A percentile compares a stretch with the other conserved stretches of the same genome.
Evolutionary conservation across 2,329 filamentous ascomycete species (phyloP).

Genomic region (Pseudocercospora pini-densiflorae): DNA sequence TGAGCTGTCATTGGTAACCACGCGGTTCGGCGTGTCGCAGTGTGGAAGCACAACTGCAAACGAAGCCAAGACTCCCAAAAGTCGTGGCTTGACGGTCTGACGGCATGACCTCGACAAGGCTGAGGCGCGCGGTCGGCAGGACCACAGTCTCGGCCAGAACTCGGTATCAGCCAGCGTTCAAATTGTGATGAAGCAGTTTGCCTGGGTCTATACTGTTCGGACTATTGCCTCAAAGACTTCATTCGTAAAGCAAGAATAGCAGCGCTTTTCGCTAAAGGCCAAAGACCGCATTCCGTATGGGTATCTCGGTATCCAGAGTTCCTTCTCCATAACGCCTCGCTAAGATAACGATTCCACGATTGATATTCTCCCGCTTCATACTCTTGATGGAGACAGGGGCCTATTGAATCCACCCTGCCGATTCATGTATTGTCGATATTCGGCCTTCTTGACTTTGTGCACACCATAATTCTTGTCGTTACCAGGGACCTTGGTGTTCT

Average conservation of each 20-base stretch:
- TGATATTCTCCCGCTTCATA: constrained; percentile 13
- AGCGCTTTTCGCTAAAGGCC: not conserved
- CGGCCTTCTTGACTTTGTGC: constrained; percentile 88
- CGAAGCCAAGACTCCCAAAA: not conserved
- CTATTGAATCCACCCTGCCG: constrained; percentile 80
- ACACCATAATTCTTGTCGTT: constrained; percentile 80
- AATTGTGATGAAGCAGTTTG: not conserved
- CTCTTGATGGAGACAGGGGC: constrained; percentile 47
- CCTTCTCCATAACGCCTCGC: constrained; percentile 23
- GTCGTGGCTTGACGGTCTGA: not conserved
- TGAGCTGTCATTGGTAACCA: not conserved
- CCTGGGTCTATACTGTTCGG: not conserved
- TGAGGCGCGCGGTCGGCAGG: not conserved
- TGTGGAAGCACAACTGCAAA: not conserved
- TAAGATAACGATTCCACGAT: not conserved
- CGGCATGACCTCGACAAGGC: not conserved
- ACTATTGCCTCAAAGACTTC: not conserved
- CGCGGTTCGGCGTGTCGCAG: not conserved
- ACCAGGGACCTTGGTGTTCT: constrained; percentile 84
- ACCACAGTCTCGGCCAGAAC: not conserved
- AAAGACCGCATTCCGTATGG: not conserved
- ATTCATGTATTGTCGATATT: constrained; percentile 98
- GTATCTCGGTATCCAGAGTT: constrained; percentile 11
- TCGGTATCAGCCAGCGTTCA: not conserved
- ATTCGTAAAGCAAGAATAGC: not conserved